Base-by-base conservation (phyloP, 169 alveolate genomes). In the Cryptosporidium parvum region DNA sequence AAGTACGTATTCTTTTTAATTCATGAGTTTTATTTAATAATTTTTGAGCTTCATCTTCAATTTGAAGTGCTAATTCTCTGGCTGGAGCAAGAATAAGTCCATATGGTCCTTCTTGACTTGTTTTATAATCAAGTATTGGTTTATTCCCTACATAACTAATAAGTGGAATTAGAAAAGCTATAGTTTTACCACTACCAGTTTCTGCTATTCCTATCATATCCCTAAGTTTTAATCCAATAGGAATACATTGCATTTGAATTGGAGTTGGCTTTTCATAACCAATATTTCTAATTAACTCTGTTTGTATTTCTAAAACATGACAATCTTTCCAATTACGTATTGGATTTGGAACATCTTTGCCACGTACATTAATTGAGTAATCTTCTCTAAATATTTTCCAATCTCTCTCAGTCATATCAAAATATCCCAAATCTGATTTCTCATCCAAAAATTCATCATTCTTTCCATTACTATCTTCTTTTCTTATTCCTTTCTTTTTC, bases 141-240 rank as follows among this genome's bases (percentile, higher is more conserved):
- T 96, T 89, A 10, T 93, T 89, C 51, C 94, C 91, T 18, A 98
- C 96, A 80, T 96, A 96, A 7, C 96, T 86, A 39, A 98, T 92
- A 96, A 97, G 91, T 14, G 99, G 99, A 21, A 98, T 93, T 69
- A 98, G 96, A 92, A 97, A 98, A 1, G 99, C 99, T 23, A 97
- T 96, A 37, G 99, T 97, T 92, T 98, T 98, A 23, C 98, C 98
- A 52, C 95, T 93, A 56, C 99, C 99, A 7, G 99, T 98, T 69
- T 96, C 99, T 6, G 99, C 99, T 52, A 98, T 94, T 18, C 99
- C 99, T n/a, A 98, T 97, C 86, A 98, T 85, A 93, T 98, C 99
- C 61, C 98, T 91, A 92, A 93, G 92, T 62, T 95, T 95, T 42
- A 96, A 86, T 0, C 97, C 98, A 14, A 97, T 95, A 7, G 99